A percentile compares a stretch with the other conserved stretches of the same genome.
These are phyloP conservation scores for Aureobasidium sp. DNA, from an alignment of 2,329 filamentous ascomycete genomes.

Conservation along the genomic window DNA sequence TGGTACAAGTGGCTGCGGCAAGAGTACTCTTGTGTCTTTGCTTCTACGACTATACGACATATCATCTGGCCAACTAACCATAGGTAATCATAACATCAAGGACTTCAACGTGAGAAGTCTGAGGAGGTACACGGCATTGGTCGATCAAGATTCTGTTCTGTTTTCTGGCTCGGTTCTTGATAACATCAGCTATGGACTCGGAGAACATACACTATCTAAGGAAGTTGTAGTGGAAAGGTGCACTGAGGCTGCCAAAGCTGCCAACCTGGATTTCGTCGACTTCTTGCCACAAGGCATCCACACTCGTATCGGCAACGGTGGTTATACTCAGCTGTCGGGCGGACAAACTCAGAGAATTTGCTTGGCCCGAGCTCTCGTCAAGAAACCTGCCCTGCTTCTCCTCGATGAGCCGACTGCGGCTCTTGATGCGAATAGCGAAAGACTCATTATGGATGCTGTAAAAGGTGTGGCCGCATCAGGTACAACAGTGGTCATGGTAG, in stretches of 20 bases:
- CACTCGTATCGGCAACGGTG: constrained; percentile 37
- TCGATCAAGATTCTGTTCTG: constrained; percentile 40
- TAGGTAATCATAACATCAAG: constrained; percentile 36
- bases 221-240: constrained; percentile 23
- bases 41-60: constrained; percentile 37
- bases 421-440: constrained; percentile 38
- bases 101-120: constrained; percentile 30
- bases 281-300: constrained; percentile 39
- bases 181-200: constrained; percentile 37
- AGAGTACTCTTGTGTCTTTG: constrained; percentile 39
- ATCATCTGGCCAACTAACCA: constrained; percentile 32
- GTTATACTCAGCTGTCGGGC: constrained; percentile 34
- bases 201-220: constrained; percentile 20
- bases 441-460: constrained; percentile 37
- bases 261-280: constrained; percentile 38
- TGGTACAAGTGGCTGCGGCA: constrained; percentile 38
- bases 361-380: constrained; percentile 40
- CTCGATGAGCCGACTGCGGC: constrained; percentile 43
- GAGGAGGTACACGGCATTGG: constrained; percentile 36
- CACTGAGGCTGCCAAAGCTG: constrained; percentile 31
- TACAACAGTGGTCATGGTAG: constrained; percentile 64
- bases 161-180: constrained; percentile 40
- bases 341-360: constrained; percentile 42
- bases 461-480: constrained; percentile 34
- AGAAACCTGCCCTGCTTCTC: constrained; percentile 38